Percentiles rank a stretch among this genome's conserved stretches.
Evolutionary conservation across 2,329 filamentous ascomycete genomes (phyloP).

Genomic region (Fusarium albosuccineum): DNA sequence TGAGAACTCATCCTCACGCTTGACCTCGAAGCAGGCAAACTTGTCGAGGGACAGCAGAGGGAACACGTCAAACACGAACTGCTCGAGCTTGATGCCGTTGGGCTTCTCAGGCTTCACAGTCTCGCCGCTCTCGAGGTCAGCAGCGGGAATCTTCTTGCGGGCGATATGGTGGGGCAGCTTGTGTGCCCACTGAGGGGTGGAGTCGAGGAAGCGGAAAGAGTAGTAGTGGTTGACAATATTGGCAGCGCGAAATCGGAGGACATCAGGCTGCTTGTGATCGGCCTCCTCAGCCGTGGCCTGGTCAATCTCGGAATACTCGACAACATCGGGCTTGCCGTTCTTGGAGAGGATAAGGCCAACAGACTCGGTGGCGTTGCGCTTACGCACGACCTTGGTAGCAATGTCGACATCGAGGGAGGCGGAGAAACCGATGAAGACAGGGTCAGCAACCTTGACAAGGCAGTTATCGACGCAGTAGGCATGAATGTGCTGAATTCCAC

Average conservation of each 20-base stretch:
- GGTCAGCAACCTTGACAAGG: constrained; percentile 98
- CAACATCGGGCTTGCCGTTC: constrained; percentile 96
- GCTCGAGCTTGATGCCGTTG: constrained; percentile 98
- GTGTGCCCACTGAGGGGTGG: constrained; percentile 87
- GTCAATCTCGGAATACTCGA: constrained; percentile 99
- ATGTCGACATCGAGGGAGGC: constrained; percentile 92
- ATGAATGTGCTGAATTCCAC: constrained; percentile 94
- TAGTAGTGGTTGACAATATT: constrained; percentile 99
- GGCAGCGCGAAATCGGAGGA: constrained; percentile 95
- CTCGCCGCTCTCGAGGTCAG: constrained; percentile 81
- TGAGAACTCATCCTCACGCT: constrained; percentile 97
- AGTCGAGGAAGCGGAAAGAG: constrained; percentile 91
- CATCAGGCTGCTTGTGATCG: constrained; percentile 81
- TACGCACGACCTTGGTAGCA: constrained; percentile 98
- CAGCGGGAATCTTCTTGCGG: constrained; percentile 96
- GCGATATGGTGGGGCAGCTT: constrained; percentile 95
- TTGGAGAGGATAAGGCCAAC: constrained; percentile 95
- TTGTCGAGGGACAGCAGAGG: constrained; percentile 86
- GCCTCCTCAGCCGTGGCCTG: constrained; percentile 87
- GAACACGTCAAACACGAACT: constrained; percentile 99
- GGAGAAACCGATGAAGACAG: constrained; percentile 93
- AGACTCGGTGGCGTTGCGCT: constrained; percentile 95
- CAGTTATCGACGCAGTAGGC: constrained; percentile 99
- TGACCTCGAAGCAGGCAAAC: constrained; percentile 96
- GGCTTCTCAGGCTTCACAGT: constrained; percentile 92